Evolutionary conservation across 441 rosid species (phyloP).

Genomic region (Raphanus hybrid): DNA sequence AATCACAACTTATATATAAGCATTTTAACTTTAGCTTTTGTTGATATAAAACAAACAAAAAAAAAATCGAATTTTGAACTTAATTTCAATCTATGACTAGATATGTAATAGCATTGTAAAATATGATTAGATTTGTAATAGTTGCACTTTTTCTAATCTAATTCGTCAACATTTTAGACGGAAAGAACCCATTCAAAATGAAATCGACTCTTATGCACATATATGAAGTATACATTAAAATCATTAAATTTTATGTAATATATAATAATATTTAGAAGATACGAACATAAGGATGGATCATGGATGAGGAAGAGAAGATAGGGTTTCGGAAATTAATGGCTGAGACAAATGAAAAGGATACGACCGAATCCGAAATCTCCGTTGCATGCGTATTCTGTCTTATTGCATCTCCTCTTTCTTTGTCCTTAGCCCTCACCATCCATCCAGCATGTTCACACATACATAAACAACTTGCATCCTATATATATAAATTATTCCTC

Average conservation of each 20-base stretch:
- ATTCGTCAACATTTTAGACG: slow-evolving; percentile 1
- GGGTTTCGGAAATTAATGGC: slow-evolving; percentile 38
- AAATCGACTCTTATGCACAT: neutral
- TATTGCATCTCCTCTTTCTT: slow-evolving; percentile 27
- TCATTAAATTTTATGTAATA: neutral
- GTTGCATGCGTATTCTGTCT: slow-evolving; percentile 40
- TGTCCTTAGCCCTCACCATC: slow-evolving; percentile 22
- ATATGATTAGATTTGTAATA: neutral
- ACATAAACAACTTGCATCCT: neutral
- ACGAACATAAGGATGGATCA: slow-evolving; percentile 25
- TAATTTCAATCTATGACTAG: slow-evolving; percentile 1
- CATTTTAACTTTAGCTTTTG: too few relatives aligned
- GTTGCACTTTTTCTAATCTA: neutral
- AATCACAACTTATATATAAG: too few relatives aligned
- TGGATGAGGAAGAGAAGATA: slow-evolving; percentile 38
- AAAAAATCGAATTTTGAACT: too few relatives aligned
- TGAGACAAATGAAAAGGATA: slow-evolving; percentile 45
- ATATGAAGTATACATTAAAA: neutral
- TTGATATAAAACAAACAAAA: too few relatives aligned
- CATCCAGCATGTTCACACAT: slow-evolving; percentile 26
- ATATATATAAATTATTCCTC: neutral
- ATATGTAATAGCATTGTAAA: neutral
- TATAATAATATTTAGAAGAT: neutral
- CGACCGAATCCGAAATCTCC: slow-evolving; percentile 37
- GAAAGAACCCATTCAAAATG: neutral